These are phyloP conservation scores for Suillus decipiens DNA, from an alignment of 768 basidiomycete genomes.

Conservation along the genomic window DNA sequence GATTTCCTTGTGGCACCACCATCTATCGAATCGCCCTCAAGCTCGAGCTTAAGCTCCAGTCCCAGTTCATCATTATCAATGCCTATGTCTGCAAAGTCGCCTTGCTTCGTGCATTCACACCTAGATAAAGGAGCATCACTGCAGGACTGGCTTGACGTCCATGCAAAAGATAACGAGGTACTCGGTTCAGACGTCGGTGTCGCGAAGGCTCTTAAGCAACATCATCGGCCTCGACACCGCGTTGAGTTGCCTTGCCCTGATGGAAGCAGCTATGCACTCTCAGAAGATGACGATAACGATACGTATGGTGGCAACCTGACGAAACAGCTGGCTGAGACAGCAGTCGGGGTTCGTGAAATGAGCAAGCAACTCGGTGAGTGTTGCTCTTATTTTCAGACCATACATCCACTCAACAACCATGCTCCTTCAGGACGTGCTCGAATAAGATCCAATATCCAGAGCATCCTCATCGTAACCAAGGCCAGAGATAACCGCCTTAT, in stretches of 20 bases:
- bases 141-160: slow-evolving; percentile 62
- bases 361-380: slow-evolving; percentile 92
- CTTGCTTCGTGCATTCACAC: slow-evolving; percentile 92
- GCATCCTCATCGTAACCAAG: slow-evolving; percentile 93
- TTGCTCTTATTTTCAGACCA: slow-evolving; percentile 9
- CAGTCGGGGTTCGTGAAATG: slow-evolving; percentile 96
- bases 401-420: slow-evolving; percentile 14
- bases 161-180: slow-evolving; percentile 32
- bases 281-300: slow-evolving; percentile 55
- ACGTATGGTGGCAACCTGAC: slow-evolving; percentile 80
- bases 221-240: slow-evolving; percentile 17
- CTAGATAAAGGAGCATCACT: slow-evolving; percentile 82
- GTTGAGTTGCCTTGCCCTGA: slow-evolving; percentile 22
- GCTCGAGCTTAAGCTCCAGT: slow-evolving; percentile 22
- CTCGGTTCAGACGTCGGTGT: slow-evolving; percentile 46
- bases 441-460: slow-evolving; percentile 90
- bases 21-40: slow-evolving; percentile 23
- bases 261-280: slow-evolving; percentile 18
- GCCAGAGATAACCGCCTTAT: slow-evolving; percentile 97
- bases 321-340: slow-evolving; percentile 93
- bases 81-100: slow-evolving; percentile 49
- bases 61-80: slow-evolving; percentile 29
- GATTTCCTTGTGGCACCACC: slow-evolving; percentile 21
- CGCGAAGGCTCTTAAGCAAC: slow-evolving; percentile 47
- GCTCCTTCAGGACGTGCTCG: slow-evolving; percentile 76